Base-by-base conservation (phyloP, 805 yeast species). In the Danielia reshetovae region DNA sequence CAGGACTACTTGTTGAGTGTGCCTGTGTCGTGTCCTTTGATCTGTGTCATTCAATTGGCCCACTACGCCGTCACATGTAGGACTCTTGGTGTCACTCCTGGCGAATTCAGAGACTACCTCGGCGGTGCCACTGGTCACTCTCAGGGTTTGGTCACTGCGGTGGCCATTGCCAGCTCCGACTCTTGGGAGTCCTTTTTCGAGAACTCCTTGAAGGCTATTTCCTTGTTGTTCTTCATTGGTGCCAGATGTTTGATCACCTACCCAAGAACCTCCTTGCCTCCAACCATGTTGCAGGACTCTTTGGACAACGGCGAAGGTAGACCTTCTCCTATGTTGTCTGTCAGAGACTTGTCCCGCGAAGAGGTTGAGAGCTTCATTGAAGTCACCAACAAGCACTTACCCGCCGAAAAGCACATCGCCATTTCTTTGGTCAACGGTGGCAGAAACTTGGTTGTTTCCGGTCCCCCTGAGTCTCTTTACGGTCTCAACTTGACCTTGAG, bases 391-490 rank as follows among this genome's bases (percentile, higher is more conserved):
- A 78, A 83, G 57, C 97, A 89, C 67, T 76, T 93, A 67, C 97
- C 98, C 49, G 68, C 71, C 34, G 96, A 86, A 52, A 87, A 86
- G 65, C 96, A 87, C 57, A 82, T 93, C 54, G 85, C 81, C 41
- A 81, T 93, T 46, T 88, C 97, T 27, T 77, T 93, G 59, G 74
- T 89, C 51, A 93, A 93, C 59, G 98, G 98, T 61, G 96, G 96
- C 30, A 79, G 96, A 69, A 86, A 88, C 64, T 74, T 88, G 68
- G 98, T 93, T 38, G 88, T 90, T 30, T 78, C 95, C 15, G 99
- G 99, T 61, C 98, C 97, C 31, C 97, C 99, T 38, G 96, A 89
- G 74, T 88, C 97, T 3, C 72, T 93, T 43, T 93, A 90, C 54
- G 99, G 99, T 72, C 76, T 93, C 54, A 89, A 89, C 66, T 74